Percentiles rank a stretch among this genome's conserved stretches.
These are phyloP conservation scores for Claviceps paspali DNA, from an alignment of 2,329 filamentous ascomycete genomes.

Conservation along the genomic window DNA sequence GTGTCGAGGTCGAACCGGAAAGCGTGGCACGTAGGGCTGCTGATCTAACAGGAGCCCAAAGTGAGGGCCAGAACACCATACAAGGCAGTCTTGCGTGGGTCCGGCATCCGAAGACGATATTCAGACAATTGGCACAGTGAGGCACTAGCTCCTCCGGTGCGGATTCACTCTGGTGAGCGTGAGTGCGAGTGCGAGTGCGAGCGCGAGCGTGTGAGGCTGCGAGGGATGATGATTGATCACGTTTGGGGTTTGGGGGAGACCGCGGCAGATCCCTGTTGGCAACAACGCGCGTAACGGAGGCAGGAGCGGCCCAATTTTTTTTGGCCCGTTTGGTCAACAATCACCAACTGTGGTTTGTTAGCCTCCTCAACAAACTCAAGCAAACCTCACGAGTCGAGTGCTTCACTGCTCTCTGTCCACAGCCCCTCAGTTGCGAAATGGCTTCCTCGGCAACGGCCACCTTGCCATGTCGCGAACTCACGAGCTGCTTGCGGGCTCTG, in stretches of 20 bases:
- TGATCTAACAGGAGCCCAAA: constrained; percentile 5
- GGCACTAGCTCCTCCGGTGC: too few relatives aligned
- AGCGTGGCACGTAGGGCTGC: constrained; percentile 5
- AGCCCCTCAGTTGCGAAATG: not conserved
- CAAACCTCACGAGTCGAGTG: not conserved
- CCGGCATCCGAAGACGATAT: constrained; percentile 3
- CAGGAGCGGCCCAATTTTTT: not conserved
- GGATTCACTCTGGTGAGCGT: too few relatives aligned
- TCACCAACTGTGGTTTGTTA: not conserved
- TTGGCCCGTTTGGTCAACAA: not conserved
- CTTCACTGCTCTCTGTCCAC: not conserved
- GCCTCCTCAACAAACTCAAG: not conserved
- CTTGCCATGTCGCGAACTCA: too few relatives aligned
- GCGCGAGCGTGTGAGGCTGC: too few relatives aligned
- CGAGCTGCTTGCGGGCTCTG: too few relatives aligned
- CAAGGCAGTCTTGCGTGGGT: constrained; percentile 4
- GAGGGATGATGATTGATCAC: too few relatives aligned
- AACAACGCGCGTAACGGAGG: too few relatives aligned
- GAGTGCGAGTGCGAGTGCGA: not conserved
- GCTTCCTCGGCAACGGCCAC: too few relatives aligned
- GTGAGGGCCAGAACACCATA: constrained; percentile 6
- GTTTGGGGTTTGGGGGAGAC: too few relatives aligned
- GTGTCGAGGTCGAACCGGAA: not conserved
- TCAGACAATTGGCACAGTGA: not conserved
- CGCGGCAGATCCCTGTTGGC: too few relatives aligned